These are phyloP conservation scores for Spathaspora passalidarum DNA, from an alignment of 805 yeast species.

Conservation along the genomic window DNA sequence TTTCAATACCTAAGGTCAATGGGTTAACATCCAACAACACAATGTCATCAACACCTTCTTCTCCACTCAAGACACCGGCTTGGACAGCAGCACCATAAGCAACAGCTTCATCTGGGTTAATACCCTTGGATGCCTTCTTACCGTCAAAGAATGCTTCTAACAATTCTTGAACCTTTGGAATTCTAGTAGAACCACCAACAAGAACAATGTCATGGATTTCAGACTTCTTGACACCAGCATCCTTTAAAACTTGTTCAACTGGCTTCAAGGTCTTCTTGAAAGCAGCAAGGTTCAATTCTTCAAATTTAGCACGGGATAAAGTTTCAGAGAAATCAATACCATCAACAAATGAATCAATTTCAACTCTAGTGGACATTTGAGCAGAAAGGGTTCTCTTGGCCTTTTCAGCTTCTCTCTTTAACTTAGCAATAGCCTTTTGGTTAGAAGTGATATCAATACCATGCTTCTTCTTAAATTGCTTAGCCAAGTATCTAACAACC, in stretches of 20 bases:
- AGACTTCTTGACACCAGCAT: conserved; percentile 43
- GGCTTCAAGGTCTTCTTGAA: conserved; percentile 47
- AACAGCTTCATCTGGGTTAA: conserved; percentile 50
- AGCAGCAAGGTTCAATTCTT: conserved; percentile 44
- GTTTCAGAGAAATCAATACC: conserved; percentile 48
- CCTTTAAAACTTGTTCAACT: conserved; percentile 45
- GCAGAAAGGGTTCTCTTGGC: conserved; percentile 48
- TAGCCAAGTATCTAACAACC: conserved; percentile 40
- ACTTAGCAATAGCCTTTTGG: conserved; percentile 42
- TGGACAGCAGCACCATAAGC: conserved; percentile 88
- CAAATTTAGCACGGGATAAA: conserved; percentile 46
- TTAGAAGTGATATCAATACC: conserved; percentile 39
- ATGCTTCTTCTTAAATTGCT: conserved; percentile 45
- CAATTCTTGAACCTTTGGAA: conserved; percentile 48
- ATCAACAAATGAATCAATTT: conserved; percentile 47
- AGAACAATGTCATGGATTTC: conserved; percentile 46
- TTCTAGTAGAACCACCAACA: conserved; percentile 51
- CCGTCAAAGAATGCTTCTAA: conserved; percentile 54
- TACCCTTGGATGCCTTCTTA: conserved; percentile 47
- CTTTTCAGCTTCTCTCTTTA: conserved; percentile 48
- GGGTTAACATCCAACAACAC: conserved; percentile 97
- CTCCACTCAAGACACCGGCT: conserved; percentile 97
- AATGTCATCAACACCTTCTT: conserved; percentile 93
- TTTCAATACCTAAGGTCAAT: conserved; percentile 98
- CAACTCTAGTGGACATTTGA: conserved; percentile 40